phyloP scores from a whole-genome alignment of 345 rosid species.

The Brassica nigra region DNA sequence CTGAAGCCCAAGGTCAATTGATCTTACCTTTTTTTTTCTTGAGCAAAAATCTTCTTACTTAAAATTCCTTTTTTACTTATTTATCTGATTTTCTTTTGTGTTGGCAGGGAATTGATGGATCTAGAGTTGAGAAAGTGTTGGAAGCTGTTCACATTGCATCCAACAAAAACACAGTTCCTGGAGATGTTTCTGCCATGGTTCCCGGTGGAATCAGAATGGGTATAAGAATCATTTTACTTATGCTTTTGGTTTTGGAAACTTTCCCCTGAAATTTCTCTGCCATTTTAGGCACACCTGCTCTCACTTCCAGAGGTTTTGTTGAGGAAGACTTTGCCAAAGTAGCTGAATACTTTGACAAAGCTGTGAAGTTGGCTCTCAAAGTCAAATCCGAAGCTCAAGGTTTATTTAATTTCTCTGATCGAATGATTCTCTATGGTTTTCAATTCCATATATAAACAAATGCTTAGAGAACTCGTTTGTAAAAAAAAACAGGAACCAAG shows the following conservation, averaged over 20 bases:
- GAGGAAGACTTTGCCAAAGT: slow-evolving; percentile 92
- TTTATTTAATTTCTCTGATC: slow-evolving; percentile 35
- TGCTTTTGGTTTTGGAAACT: not conserved
- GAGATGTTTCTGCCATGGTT: slow-evolving; percentile 47
- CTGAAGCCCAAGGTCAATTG: slow-evolving; percentile 76
- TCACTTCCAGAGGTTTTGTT: slow-evolving; percentile 82
- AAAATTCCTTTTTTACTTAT: not conserved
- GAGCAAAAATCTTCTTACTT: not conserved
- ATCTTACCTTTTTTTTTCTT: not conserved
- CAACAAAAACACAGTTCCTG: slow-evolving; percentile 98
- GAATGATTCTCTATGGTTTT: not conserved
- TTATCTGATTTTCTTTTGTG: not conserved
- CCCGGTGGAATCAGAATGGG: slow-evolving; percentile 99
- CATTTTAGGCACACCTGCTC: slow-evolving; percentile 83
- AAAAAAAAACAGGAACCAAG: not conserved
- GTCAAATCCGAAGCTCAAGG: slow-evolving; percentile 89
- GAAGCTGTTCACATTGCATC: slow-evolving; percentile 99
- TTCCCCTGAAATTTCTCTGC: slow-evolving; percentile 1
- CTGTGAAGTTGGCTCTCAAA: slow-evolving; percentile 65
- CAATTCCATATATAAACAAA: not conserved
- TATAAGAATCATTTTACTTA: slow-evolving; percentile 34
- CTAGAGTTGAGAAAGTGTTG: slow-evolving; percentile 95
- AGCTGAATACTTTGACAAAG: slow-evolving; percentile 76
- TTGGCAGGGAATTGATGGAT: slow-evolving; percentile 87
- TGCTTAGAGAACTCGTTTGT: not conserved